Conservation (phyloP, 2,329 filamentous ascomycete species). For the Metarhizium robertsii region DNA sequence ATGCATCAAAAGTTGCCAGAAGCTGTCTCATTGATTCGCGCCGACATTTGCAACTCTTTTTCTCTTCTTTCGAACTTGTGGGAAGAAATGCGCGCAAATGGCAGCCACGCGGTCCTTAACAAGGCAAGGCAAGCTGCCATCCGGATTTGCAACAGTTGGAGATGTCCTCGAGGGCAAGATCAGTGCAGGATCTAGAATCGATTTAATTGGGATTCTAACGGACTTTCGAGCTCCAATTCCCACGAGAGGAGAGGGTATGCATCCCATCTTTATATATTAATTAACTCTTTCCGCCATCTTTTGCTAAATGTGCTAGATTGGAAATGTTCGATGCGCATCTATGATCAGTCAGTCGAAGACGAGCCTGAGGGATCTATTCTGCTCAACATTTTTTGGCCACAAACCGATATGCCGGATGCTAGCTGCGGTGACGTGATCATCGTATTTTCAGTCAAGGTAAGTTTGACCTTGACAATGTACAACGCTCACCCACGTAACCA, state of each 20-base stretch:
- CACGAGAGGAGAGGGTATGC: slow-evolving; percentile 44
- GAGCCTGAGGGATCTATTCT: slow-evolving; percentile 25
- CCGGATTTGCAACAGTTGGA: slow-evolving; percentile 22
- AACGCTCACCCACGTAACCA: slow-evolving; percentile 1
- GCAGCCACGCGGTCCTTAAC: slow-evolving; percentile 3
- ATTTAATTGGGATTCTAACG: slow-evolving; percentile 61
- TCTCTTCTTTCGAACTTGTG: not conserved
- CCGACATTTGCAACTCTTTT: not conserved
- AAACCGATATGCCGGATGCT: slow-evolving; percentile 38
- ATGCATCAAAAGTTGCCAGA: not conserved
- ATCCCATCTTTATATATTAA: not conserved
- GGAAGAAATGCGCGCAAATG: slow-evolving; percentile 3
- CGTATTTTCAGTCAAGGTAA: slow-evolving; percentile 46
- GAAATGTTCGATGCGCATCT: slow-evolving; percentile 52
- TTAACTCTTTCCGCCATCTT: not conserved
- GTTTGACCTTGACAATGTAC: slow-evolving; percentile 4
- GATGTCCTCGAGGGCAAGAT: slow-evolving; percentile 33
- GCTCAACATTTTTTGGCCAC: slow-evolving; percentile 52
- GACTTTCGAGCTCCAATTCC: slow-evolving; percentile 47
- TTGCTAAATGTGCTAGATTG: slow-evolving; percentile 33
- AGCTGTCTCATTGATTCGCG: no score
- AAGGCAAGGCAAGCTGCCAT: slow-evolving; percentile 10
- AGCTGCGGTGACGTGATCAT: slow-evolving; percentile 29
- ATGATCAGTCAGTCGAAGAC: slow-evolving; percentile 46
- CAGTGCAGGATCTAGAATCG: slow-evolving; percentile 29